Evolutionary conservation across 2,329 filamentous ascomycete genomes (phyloP).

Genomic region (Fusarium tuaranense): DNA sequence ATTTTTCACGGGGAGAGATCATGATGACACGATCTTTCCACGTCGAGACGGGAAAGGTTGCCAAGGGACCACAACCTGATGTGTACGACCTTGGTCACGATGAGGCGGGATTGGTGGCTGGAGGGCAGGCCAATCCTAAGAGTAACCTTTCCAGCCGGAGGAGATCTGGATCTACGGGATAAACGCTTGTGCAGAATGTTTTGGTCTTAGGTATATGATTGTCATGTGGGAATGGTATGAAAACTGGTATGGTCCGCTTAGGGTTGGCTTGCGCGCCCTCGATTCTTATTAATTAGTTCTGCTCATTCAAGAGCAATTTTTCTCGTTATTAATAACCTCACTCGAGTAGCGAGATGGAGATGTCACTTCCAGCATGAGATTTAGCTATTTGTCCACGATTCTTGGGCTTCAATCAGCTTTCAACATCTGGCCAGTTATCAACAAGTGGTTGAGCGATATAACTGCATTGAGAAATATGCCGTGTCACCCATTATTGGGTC

Average conservation of each 20-base stretch:
- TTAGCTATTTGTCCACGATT: neutral
- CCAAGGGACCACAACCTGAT: conserved; percentile 17
- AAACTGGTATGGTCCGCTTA: neutral
- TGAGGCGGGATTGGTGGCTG: conserved; percentile 36
- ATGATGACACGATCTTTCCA: conserved; percentile 46
- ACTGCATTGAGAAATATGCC: neutral
- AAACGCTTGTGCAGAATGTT: neutral
- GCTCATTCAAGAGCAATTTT: neutral
- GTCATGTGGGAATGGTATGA: neutral
- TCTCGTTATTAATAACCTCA: neutral
- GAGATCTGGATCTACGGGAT: conserved; percentile 13
- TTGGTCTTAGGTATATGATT: neutral
- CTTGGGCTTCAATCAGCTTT: neutral
- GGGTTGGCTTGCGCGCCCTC: neutral
- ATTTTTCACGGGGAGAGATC: conserved; percentile 41
- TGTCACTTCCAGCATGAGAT: neutral
- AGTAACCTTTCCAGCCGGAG: conserved; percentile 22
- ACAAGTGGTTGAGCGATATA: neutral
- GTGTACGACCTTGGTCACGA: conserved; percentile 36
- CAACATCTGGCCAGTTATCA: neutral
- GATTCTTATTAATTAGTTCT: neutral
- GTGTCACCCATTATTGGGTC: neutral
- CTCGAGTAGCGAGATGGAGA: neutral
- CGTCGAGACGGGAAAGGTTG: conserved; percentile 35
- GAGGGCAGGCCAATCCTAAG: conserved; percentile 27